These are phyloP conservation scores for Crucibulum laeve DNA, from an alignment of 768 basidiomycete genomes.

Conservation along the genomic window DNA sequence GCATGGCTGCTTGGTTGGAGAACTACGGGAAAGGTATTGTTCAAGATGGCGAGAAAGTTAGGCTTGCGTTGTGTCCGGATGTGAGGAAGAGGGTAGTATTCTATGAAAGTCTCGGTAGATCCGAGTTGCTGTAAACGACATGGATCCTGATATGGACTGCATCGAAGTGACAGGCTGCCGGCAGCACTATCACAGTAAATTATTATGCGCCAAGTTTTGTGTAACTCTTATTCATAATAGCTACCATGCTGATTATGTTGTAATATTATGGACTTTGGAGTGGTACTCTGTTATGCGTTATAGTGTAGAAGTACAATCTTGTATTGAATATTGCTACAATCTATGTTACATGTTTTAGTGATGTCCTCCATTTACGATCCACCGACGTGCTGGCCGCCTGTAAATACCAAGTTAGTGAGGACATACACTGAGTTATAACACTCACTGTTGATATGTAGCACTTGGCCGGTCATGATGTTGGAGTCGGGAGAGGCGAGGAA, in stretches of 20 bases:
- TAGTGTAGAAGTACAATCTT: neutral
- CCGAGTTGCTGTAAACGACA: neutral
- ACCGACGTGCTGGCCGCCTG: conserved; percentile 18
- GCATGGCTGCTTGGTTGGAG: conserved; percentile 55
- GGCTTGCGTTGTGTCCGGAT: conserved; percentile 66
- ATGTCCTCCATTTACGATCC: conserved; percentile 15
- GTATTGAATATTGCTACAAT: neutral
- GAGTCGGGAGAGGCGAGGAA: conserved; percentile 45
- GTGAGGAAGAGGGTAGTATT: conserved; percentile 54
- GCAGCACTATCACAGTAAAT: too few relatives aligned
- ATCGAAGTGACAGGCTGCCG: too few relatives aligned
- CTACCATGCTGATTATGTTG: too few relatives aligned
- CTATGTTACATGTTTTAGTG: neutral
- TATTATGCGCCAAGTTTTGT: too few relatives aligned
- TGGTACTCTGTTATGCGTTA: neutral
- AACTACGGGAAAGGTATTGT: conserved; percentile 43
- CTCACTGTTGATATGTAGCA: conserved; percentile 31
- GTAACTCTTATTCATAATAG: too few relatives aligned
- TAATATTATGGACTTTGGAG: too few relatives aligned
- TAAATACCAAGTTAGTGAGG: neutral
- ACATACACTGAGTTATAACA: neutral
- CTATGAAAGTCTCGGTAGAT: conserved; percentile 41
- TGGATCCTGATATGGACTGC: neutral
- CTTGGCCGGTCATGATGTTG: conserved; percentile 33
- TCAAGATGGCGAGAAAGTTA: conserved; percentile 58